These are phyloP conservation scores for Phytopythium helicoides DNA, from an alignment of 352 stramenopile genomes.

Conservation along the genomic window DNA sequence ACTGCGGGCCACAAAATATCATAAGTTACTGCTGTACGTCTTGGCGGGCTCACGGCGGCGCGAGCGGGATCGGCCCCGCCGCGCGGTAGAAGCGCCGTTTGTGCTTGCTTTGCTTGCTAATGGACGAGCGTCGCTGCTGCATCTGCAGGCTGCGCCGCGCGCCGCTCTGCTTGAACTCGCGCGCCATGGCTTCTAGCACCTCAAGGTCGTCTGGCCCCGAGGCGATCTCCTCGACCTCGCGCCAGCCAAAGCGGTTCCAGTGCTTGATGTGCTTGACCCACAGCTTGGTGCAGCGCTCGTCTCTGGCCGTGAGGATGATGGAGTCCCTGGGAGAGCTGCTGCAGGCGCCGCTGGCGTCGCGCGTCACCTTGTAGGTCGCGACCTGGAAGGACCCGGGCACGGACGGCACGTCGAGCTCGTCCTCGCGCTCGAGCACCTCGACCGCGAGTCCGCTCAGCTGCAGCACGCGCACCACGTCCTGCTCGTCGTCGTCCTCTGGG, in stretches of 20 bases:
- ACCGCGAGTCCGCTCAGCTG: slow-evolving; percentile 63
- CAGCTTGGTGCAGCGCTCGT: slow-evolving; percentile 40
- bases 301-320: slow-evolving; percentile 46
- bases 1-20: neutral
- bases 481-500: slow-evolving; percentile 2
- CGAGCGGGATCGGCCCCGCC: neutral
- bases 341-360: slow-evolving; percentile 23
- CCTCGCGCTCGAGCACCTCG: slow-evolving; percentile 50
- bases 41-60: slow-evolving; percentile 1
- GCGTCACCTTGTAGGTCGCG: slow-evolving; percentile 51
- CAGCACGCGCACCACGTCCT: slow-evolving; percentile 32
- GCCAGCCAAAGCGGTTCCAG: slow-evolving; percentile 74
- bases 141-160: neutral
- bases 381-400: slow-evolving; percentile 65
- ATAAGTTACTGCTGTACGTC: neutral
- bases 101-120: slow-evolving; percentile 1
- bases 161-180: slow-evolving; percentile 23
- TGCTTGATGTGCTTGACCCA: slow-evolving; percentile 66
- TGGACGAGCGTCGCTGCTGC: slow-evolving; percentile 1
- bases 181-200: slow-evolving; percentile 33
- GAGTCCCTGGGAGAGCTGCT: slow-evolving; percentile 40
- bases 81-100: slow-evolving; percentile 8
- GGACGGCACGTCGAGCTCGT: slow-evolving; percentile 33
- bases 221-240: slow-evolving; percentile 42
- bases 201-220: slow-evolving; percentile 33